Conservation (phyloP, 1,284 basidiomycete genomes). For the Tylopilus sp. region DNA sequence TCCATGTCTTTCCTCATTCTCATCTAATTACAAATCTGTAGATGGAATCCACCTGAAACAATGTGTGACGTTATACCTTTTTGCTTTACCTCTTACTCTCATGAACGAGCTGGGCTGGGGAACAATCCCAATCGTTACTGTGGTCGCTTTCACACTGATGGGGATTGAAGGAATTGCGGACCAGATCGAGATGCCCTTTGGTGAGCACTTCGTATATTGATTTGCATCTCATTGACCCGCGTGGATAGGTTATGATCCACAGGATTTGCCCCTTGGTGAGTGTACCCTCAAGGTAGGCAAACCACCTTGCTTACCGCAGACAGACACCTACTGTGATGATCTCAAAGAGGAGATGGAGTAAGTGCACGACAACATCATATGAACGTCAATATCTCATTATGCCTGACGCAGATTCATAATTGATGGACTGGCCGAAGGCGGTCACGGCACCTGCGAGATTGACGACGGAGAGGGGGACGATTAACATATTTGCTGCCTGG, state of each 20-base stretch:
- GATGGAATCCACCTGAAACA: conserved; percentile 89
- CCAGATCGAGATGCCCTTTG: conserved; percentile 87
- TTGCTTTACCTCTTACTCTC: conserved; percentile 79
- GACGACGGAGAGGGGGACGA: conserved; percentile 77
- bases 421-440: conserved; percentile 72
- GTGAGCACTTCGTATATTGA: conserved; percentile 35
- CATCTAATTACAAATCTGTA: conserved; percentile 24
- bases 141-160: conserved; percentile 85
- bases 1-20: background rate
- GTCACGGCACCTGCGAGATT: conserved; percentile 56
- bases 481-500: conserved; percentile 32
- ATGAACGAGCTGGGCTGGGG: conserved; percentile 75
- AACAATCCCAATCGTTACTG: conserved; percentile 77
- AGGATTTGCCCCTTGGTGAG: conserved; percentile 66
- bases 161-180: conserved; percentile 91
- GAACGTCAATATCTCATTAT: conserved; percentile 9
- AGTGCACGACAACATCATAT: background rate
- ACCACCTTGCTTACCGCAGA: conserved; percentile 14
- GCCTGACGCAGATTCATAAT: conserved; percentile 60
- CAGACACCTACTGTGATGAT: conserved; percentile 80
- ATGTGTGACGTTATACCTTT: conserved; percentile 85
- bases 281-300: conserved; percentile 14
- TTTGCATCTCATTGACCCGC: conserved; percentile 1
- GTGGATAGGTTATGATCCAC: conserved; percentile 50
- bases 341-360: conserved; percentile 79